A percentile compares a stretch with the other conserved stretches of the same genome.
Evolutionary conservation across 768 basidiomycete species (phyloP).

Genomic region (Thelephora aurantiotincta): DNA sequence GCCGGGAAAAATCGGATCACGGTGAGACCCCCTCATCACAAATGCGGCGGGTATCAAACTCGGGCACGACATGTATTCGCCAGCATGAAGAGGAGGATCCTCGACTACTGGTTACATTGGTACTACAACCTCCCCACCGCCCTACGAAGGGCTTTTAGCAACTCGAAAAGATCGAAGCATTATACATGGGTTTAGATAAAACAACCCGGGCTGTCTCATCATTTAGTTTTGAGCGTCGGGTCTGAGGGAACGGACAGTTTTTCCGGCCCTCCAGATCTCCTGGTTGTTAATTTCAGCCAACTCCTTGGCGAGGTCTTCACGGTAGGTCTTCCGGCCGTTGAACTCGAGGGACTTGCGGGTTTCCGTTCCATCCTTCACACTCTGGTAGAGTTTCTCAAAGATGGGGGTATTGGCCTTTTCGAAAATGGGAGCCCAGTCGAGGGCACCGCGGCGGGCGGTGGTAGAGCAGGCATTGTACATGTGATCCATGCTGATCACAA

Average conservation of each 20-base stretch:
- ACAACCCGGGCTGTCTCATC: too few relatives aligned
- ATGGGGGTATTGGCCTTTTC: slow-evolving; percentile 89
- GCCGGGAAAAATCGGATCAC: too few relatives aligned
- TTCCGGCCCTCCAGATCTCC: slow-evolving; percentile 94
- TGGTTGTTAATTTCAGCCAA: slow-evolving; percentile 92
- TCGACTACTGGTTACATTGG: too few relatives aligned
- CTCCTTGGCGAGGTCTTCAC: slow-evolving; percentile 84
- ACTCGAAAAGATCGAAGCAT: too few relatives aligned
- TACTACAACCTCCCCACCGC: too few relatives aligned
- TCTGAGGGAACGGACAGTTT: neutral
- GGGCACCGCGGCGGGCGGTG: slow-evolving; percentile 95
- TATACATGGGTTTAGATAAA: too few relatives aligned
- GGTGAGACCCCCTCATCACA: too few relatives aligned
- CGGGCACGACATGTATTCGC: too few relatives aligned
- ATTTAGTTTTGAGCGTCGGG: neutral
- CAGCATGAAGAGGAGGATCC: too few relatives aligned
- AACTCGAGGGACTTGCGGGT: slow-evolving; percentile 95
- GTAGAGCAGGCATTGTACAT: slow-evolving; percentile 99
- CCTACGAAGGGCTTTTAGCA: too few relatives aligned
- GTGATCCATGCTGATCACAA: slow-evolving; percentile 75
- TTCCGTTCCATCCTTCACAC: slow-evolving; percentile 90
- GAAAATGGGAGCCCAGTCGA: slow-evolving; percentile 97
- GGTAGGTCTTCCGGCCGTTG: slow-evolving; percentile 87
- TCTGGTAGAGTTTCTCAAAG: slow-evolving; percentile 91
- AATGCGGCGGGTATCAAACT: too few relatives aligned